A percentile compares a stretch with the other conserved stretches of the same genome.
Conservation (phyloP, 257 asterid genomes). For the Gentiana dahurica region DNA sequence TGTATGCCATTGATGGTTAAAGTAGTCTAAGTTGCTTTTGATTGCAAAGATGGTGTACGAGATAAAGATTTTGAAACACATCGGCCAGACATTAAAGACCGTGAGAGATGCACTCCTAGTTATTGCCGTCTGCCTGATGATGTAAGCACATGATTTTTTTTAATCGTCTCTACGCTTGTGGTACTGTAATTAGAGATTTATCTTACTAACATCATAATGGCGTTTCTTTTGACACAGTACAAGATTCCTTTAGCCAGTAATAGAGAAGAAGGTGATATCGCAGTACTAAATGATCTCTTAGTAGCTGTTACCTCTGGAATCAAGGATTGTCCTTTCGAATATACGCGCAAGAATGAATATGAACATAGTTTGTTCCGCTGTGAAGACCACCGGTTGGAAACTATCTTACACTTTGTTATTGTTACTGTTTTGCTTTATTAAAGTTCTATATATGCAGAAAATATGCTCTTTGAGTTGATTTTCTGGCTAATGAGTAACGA, state of each 20-base stretch:
- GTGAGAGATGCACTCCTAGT: slow-evolving; percentile 86
- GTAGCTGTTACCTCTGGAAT: slow-evolving; percentile 15
- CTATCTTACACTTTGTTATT: neutral
- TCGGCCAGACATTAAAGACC: slow-evolving; percentile 83
- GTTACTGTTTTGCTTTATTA: too few species aligned
- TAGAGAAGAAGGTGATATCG: slow-evolving; percentile 49
- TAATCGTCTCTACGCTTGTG: slow-evolving; percentile 6
- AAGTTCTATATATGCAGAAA: too few species aligned
- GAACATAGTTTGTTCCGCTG: slow-evolving; percentile 97
- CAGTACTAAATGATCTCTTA: slow-evolving; percentile 58
- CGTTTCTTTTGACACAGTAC: slow-evolving; percentile 41
- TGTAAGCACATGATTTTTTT: slow-evolving; percentile 33
- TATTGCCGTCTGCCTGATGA: slow-evolving; percentile 84
- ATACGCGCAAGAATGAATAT: slow-evolving; percentile 92
- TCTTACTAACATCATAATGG: too few species aligned
- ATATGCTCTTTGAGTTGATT: too few species aligned
- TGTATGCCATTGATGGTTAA: slow-evolving; percentile 1
- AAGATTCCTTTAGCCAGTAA: slow-evolving; percentile 72
- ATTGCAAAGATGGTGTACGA: slow-evolving; percentile 40
- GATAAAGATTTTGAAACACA: slow-evolving; percentile 66
- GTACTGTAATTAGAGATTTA: neutral
- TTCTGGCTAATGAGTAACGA: too few species aligned
- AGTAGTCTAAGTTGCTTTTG: slow-evolving; percentile 16
- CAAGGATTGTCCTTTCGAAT: slow-evolving; percentile 93
- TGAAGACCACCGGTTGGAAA: slow-evolving; percentile 84